Evolutionary conservation across 73 alveolate species (phyloP), one percentile per base, ranked within the genome.

Genomic region (Paramecium octaurelia): DNA sequence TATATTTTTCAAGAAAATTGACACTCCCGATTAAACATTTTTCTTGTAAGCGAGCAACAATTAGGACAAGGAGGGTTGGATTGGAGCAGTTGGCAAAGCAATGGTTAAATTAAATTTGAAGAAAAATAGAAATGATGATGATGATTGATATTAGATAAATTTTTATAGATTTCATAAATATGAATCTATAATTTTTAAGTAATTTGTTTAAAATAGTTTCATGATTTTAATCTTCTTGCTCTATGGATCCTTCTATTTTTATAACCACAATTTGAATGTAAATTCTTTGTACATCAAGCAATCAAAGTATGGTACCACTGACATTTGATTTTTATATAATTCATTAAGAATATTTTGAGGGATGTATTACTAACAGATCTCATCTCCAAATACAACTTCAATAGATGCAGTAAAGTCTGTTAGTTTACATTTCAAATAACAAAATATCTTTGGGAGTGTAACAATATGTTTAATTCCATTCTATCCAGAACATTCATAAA

Each of bases 21-120:
- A 95, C 23, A 96, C 94, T 12, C 94, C 90, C 9, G 98, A 95
- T 20, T 58, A 90, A 34, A 86, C 94, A 38, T 97, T 92, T 89
- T 93, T 83, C 88, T 73, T 97, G 80, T 95, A 94, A 71, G 99
- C 99, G 20, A 92, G 93, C 76, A 73, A 93, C n/a, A 95, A 96
- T 90, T 94, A 94, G 50, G 98, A 96, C 69, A 97, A 97, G 92
- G 99, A 97, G 77, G 84, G 95, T 20, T 97, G 99, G 99, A 97
- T 97, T 59, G 99, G 99, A 24, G 98, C 98, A 11, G 91, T 97
- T 24, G 99, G 99, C 16, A 96, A 95, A 75, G 99, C 99, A 20
- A 95, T 96, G 98, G 95, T 96, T 12, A 96, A 95, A 83, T 31
- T 64, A 35, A 44, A 89, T n/a, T 92, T 95, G 68, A 73, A 88